phyloP scores from a whole-genome alignment of 2,329 filamentous ascomycete genomes.

The Microthyrium microscopicum region DNA sequence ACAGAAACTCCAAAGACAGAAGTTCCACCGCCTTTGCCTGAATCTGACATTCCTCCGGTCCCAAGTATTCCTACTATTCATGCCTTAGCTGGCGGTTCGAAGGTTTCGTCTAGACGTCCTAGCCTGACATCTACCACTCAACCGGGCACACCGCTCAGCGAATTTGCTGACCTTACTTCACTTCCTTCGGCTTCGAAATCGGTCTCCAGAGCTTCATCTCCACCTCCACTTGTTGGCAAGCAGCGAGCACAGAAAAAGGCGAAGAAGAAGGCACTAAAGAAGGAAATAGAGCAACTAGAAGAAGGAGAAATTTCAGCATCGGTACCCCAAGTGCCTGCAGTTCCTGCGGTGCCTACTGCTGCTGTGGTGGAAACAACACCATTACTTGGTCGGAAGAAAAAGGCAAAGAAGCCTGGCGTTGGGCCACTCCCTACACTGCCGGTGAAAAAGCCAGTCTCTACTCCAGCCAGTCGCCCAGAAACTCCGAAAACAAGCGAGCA shows the following conservation, averaged over 20 bases:
- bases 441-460: conserved; percentile 1
- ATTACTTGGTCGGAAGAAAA: conserved; percentile 67
- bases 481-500: too few relatives aligned
- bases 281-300: conserved; percentile 46
- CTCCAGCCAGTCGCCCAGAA: conserved; percentile 4
- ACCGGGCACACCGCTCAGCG: conserved; percentile 59
- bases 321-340: too few relatives aligned
- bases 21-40: conserved; percentile 24
- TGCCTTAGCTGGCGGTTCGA: conserved; percentile 9
- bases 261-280: conserved; percentile 65
- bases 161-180: conserved; percentile 62
- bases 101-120: conserved; percentile 32
- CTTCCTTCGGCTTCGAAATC: conserved; percentile 59
- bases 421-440: conserved; percentile 6
- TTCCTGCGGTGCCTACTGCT: conserved; percentile 15
- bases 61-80: conserved; percentile 17
- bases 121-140: conserved; percentile 41
- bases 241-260: conserved; percentile 54
- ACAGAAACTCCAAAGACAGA: conserved; percentile 51
- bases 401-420: conserved; percentile 49
- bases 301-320: too few relatives aligned
- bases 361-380: conserved; percentile 46
- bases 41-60: conserved; percentile 14
- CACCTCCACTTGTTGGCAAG: conserved; percentile 46
- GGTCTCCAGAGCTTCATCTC: conserved; percentile 52